Percentiles rank a stretch among this genome's conserved stretches.
These are phyloP conservation scores for Cryptococcus hybrid DNA, from an alignment of 1,284 basidiomycete species.

Conservation along the genomic window DNA sequence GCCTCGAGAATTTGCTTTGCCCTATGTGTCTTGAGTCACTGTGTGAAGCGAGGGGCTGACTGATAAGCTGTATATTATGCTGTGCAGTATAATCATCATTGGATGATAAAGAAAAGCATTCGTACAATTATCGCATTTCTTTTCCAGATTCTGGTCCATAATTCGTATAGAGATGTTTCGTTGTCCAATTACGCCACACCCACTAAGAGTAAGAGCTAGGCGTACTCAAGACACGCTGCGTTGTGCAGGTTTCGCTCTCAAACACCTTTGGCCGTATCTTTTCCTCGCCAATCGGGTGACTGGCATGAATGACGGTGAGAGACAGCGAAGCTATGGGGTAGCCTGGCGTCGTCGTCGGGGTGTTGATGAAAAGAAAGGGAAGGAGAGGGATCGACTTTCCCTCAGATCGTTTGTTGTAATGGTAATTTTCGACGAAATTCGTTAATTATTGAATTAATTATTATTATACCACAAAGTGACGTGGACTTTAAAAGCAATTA, in stretches of 20 bases:
- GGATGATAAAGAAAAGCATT: too few relatives aligned
- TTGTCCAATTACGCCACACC: slow-evolving; percentile 4
- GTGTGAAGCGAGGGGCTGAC: background rate
- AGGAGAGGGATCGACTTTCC: too few relatives aligned
- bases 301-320: background rate
- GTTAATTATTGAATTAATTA: too few relatives aligned
- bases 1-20: slow-evolving; percentile 13
- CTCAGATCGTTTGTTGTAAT: too few relatives aligned
- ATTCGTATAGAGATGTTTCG: background rate
- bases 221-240: slow-evolving; percentile 5
- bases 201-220: slow-evolving; percentile 2
- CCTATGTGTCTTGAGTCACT: slow-evolving; percentile 6
- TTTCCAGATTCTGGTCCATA: too few relatives aligned
- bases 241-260: background rate
- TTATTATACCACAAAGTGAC: too few relatives aligned
- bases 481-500: too few relatives aligned
- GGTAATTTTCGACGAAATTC: too few relatives aligned
- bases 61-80: background rate
- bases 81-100: background rate
- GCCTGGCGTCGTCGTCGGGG: too few relatives aligned
- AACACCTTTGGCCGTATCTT: slow-evolving; percentile 2
- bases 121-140: too few relatives aligned
- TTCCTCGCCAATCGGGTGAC: background rate
- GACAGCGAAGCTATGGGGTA: slow-evolving; percentile 1
- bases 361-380: too few relatives aligned